These are phyloP conservation scores for Mrakia hoshinonis DNA, from an alignment of 768 basidiomycete genomes.

Conservation along the genomic window DNA sequence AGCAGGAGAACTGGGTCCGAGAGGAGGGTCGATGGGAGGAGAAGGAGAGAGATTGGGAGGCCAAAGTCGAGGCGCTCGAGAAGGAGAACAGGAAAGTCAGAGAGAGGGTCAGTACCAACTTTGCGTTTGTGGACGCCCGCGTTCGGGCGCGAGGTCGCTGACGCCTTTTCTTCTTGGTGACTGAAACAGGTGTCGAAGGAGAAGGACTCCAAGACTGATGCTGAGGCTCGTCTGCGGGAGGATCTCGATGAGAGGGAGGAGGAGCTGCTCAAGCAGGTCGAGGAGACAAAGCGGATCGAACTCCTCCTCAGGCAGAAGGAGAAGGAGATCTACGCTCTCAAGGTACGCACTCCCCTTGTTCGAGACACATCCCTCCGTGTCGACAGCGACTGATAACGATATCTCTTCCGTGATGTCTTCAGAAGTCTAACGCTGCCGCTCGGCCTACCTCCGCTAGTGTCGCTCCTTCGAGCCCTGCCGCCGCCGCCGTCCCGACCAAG, in stretches of 20 bases:
- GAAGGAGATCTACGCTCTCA: constrained; percentile 10
- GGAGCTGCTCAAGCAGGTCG: constrained; percentile 17
- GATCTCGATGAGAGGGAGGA: constrained; percentile 17
- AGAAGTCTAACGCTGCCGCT: not conserved
- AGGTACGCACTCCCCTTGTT: not conserved
- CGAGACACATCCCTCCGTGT: not conserved
- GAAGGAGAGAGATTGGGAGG: constrained; percentile 4
- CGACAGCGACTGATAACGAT: not conserved
- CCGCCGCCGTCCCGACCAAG: not conserved
- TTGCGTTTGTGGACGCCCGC: not conserved
- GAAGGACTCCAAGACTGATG: not conserved
- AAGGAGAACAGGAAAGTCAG: not conserved
- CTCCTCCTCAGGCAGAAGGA: not conserved
- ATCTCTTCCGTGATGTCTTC: not conserved
- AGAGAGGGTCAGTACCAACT: not conserved
- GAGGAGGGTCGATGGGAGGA: not conserved
- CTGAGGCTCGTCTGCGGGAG: not conserved
- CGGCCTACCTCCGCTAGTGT: not conserved
- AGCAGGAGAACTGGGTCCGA: not conserved
- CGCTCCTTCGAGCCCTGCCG: not conserved
- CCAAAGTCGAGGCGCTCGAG: not conserved
- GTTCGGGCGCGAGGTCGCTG: not conserved
- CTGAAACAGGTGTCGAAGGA: constrained; percentile 2
- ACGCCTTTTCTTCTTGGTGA: not conserved
- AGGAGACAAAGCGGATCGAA: constrained; percentile 24